These are phyloP conservation scores for Tolypocladium sp. DNA, from an alignment of 2,329 filamentous ascomycete species.

Conservation along the genomic window DNA sequence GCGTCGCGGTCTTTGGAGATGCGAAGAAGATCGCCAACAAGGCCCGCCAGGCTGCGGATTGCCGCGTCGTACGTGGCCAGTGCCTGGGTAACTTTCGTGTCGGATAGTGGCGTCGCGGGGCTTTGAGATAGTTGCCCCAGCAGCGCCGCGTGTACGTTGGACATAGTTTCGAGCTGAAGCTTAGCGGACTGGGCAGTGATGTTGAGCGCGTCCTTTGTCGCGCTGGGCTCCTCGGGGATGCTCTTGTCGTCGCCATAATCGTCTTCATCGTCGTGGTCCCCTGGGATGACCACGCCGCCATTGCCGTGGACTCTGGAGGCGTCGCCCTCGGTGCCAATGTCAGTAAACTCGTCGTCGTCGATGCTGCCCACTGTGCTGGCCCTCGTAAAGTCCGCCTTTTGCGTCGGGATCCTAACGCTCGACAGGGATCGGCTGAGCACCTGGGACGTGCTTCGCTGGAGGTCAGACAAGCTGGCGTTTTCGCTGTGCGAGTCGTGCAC, in stretches of 20 bases:
- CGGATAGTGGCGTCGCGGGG: conserved; percentile 63
- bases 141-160: conserved; percentile 75
- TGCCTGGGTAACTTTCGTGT: conserved; percentile 68
- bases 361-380: conserved; percentile 38
- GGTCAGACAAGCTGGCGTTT: conserved; percentile 40
- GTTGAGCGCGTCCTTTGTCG: conserved; percentile 87
- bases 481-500: conserved; percentile 40
- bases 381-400: conserved; percentile 25
- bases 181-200: conserved; percentile 95
- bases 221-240: conserved; percentile 61
- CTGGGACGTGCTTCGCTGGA: conserved; percentile 34
- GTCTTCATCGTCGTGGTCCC: conserved; percentile 55
- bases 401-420: conserved; percentile 16
- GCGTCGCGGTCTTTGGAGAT: conserved; percentile 91
- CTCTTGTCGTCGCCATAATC: conserved; percentile 66
- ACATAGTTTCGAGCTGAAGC: conserved; percentile 83
- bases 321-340: conserved; percentile 36
- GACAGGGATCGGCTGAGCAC: conserved; percentile 21
- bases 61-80: conserved; percentile 81
- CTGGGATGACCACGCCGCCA: conserved; percentile 22
- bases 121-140: conserved; percentile 58
- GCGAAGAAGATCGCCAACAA: conserved; percentile 78
- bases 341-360: conserved; percentile 44
- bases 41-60: conserved; percentile 74
- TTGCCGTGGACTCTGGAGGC: conserved; percentile 25